These are phyloP conservation scores for Lachnellula arida DNA, from an alignment of 2,329 filamentous ascomycete species.

Conservation along the genomic window DNA sequence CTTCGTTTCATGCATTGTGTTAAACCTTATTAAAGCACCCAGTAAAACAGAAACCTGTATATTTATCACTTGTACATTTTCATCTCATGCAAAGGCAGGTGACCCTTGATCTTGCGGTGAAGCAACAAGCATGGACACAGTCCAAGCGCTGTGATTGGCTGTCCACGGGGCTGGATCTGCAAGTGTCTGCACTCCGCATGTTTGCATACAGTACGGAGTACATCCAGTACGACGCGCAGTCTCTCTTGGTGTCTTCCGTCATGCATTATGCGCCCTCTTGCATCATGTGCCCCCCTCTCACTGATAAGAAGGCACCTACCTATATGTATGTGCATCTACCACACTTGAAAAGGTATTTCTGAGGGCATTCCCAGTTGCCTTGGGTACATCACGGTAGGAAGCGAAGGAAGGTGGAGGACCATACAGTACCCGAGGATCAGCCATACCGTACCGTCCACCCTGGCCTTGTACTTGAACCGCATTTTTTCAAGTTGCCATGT, in stretches of 20 bases:
- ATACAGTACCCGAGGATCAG: no score
- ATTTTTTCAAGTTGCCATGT: conserved; percentile 3
- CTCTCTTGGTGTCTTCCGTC: background rate
- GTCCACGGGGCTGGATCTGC: background rate
- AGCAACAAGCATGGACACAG: background rate
- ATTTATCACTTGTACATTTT: background rate
- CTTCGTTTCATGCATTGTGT: no score
- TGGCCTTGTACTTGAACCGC: background rate
- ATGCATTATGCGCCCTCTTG: background rate
- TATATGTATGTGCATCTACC: background rate
- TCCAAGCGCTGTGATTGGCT: background rate
- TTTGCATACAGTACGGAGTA: background rate
- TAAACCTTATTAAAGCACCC: no score
- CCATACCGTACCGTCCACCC: no score
- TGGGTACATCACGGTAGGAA: background rate
- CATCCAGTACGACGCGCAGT: background rate
- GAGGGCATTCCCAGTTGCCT: conserved; percentile 15
- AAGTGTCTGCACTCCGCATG: conserved; percentile 10
- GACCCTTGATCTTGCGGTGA: background rate
- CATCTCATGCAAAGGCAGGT: no score
- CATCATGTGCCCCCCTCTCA: conserved; percentile 2
- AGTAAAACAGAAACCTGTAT: background rate
- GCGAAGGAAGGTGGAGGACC: background rate
- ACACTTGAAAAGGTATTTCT: background rate
- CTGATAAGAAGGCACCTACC: conserved; percentile 1